Evolutionary conservation across 1,284 basidiomycete genomes (phyloP), one percentile per base, ranked within the genome.

Genomic region (Wolfiporia cocos): DNA sequence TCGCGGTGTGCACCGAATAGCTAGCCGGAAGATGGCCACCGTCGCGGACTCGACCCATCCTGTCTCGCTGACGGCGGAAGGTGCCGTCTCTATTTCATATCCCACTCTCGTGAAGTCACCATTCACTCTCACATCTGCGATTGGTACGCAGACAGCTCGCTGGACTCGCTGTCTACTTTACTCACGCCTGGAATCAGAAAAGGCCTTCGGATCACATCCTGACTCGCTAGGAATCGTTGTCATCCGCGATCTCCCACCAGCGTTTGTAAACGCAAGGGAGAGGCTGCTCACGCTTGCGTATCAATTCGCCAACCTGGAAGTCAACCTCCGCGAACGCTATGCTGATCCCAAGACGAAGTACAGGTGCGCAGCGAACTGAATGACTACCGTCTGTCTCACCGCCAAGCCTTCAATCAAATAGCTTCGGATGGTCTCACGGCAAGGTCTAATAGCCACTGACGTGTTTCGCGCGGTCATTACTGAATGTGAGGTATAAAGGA

Each of bases 341-440:
- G 75, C 79, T 24, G 81, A 89, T 62, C 60, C 75, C 3, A 62
- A 56, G 20, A 87, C 78, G 54, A 73, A 73, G 46, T 90, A 86
- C 51, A 88, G 85, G 86, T 83, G 47, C 39, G 67, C 28, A 21
- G 18, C n/a, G 6, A 15, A 34, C 23, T 32, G 6, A 3, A 22
- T 39, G 14, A 44, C 35, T 14, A 7, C 38, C 34, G 12, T 23
- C 10, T n/a, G 17, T 20, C 32, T 34, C 19, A 11, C 19, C 24
- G 15, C 35, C 29, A 3, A n/a, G 31, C 15, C 37, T 88, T 87
- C 58, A n/a, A n/a, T 19, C 11, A 14, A 7, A 5, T 31, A 46
- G 45, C 19, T 94, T 92, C 61, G 92, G 92, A 17, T 96, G 92
- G 92, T 89, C 85, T 32, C 87, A 92, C 63, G 92, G 92, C 40